These are phyloP conservation scores for Quillaja saponaria DNA, from an alignment of 306 rosid species.

Conservation along the genomic window DNA sequence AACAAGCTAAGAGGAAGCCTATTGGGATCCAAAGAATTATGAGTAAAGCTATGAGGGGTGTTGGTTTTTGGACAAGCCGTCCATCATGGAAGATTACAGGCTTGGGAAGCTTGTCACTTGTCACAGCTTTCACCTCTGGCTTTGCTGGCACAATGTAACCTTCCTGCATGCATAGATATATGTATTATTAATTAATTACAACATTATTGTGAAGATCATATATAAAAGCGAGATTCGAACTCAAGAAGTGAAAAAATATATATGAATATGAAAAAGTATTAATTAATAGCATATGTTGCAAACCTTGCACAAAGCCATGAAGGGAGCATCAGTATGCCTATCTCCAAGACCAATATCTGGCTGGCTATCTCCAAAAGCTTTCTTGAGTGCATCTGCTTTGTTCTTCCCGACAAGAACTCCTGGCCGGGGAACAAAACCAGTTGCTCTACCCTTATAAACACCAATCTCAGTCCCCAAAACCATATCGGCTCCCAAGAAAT, in stretches of 20 bases:
- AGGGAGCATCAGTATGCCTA: constrained; percentile 66
- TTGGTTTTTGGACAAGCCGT: constrained; percentile 67
- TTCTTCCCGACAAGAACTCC: constrained; percentile 72
- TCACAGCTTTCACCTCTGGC: constrained; percentile 48
- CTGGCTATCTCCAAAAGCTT: constrained; percentile 44
- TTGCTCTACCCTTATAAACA: constrained; percentile 57
- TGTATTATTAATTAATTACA: background rate
- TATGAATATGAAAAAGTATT: too few relatives aligned
- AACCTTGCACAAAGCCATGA: constrained; percentile 83
- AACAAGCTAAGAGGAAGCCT: constrained; percentile 66
- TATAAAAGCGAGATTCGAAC: too few relatives aligned
- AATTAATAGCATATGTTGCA: too few relatives aligned
- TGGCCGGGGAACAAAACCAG: constrained; percentile 52
- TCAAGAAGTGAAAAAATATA: too few relatives aligned
- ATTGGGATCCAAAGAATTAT: constrained; percentile 72
- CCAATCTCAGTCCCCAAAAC: constrained; percentile 72
- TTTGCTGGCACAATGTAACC: constrained; percentile 58
- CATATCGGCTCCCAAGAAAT: constrained; percentile 61
- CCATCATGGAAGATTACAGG: constrained; percentile 90
- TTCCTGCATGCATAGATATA: constrained; percentile 42
- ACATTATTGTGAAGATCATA: too few relatives aligned
- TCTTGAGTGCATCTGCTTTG: constrained; percentile 55
- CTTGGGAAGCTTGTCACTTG: constrained; percentile 62
- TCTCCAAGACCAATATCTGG: constrained; percentile 86
- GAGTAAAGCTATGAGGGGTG: constrained; percentile 58